Base-by-base conservation (phyloP, 495 filamentous ascomycete genomes). In the Annulohypoxylon moriforme region DNA sequence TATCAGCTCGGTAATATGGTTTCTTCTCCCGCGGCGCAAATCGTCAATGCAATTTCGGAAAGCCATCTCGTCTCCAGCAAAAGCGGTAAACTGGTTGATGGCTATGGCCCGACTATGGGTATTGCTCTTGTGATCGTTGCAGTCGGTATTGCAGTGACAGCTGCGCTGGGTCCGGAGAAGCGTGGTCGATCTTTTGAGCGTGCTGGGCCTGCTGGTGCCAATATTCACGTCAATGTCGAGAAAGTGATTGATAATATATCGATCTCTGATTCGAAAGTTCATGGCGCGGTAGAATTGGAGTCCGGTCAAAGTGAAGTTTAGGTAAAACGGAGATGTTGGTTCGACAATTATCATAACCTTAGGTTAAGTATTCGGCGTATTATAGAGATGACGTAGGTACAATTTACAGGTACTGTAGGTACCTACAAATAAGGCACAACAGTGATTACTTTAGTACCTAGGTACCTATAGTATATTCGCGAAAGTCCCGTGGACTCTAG, bases 1-100 rank as follows among this genome's bases (percentile, higher is more conserved):
- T 93, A 93, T 78, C 91, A 94, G 78, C 73, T 94, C 2, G 92
- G 91, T 16, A 93, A 92, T 78, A 91, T 93, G 85, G 86, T 93
- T 46, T 90, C 90, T 33, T 89, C 90, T 3, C 90, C 91, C 0
- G 89, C 89, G 0, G 85, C 90, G 2, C 90, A 93, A 77, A 91
- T 93, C 44, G 86, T 92, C 57, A 92, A 91, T 49, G 87, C 87
- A 2, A 83, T 92, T 38, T 78, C 91, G 4, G 90, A 92, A 63
- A 83, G 75, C 40, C 80, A 82, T 31, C 82, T 81, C 36, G 81
- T 90, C 22, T 85, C 73, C 0, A 78, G 81, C 58, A 68, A 68
- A 16, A 74, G 77, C 2, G 89, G 90, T 0, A 72, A 86, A 58
- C 69, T 76, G 4, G 89, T 86, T 1, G 85, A 89, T 14, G 89